Conservation (phyloP, 306 rosid species). For the Lathyrus sativus region DNA sequence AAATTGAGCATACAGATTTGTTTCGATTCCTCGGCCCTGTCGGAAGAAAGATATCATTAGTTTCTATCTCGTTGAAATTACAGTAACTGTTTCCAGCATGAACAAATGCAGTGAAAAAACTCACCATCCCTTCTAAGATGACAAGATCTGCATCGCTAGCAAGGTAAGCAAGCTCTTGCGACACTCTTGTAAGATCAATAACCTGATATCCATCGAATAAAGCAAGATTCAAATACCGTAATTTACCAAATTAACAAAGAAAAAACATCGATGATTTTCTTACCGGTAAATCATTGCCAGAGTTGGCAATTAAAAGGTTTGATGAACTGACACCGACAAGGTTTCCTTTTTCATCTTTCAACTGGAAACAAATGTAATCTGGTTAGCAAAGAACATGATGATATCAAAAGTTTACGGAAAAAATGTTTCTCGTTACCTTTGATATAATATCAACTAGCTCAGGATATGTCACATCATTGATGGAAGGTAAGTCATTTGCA, state of each 20-base stretch:
- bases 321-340: conserved; percentile 76
- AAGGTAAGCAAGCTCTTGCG: conserved; percentile 85
- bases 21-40: conserved; percentile 97
- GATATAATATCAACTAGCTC: conserved; percentile 82
- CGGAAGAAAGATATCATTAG: conserved; percentile 25
- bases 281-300: conserved; percentile 98
- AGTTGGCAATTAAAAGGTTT: conserved; percentile 77
- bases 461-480: conserved; percentile 78
- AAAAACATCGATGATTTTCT: conserved; percentile 41
- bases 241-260: background rate
- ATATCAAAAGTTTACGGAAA: conserved; percentile 7
- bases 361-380: conserved; percentile 56
- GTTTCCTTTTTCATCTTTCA: conserved; percentile 68
- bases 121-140: conserved; percentile 96
- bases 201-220: conserved; percentile 55
- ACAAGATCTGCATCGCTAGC: conserved; percentile 89
- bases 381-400: conserved; percentile 36
- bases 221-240: conserved; percentile 18
- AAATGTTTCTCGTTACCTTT: conserved; percentile 50
- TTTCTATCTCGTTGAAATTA: too few species aligned
- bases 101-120: conserved; percentile 23
- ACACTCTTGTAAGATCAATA: conserved; percentile 82
- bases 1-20: conserved; percentile 91
- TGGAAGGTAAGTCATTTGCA: conserved; percentile 95
- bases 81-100: background rate